phyloP scores from a whole-genome alignment of 2,329 filamentous ascomycete species.

The Nannizzia gypsea region DNA sequence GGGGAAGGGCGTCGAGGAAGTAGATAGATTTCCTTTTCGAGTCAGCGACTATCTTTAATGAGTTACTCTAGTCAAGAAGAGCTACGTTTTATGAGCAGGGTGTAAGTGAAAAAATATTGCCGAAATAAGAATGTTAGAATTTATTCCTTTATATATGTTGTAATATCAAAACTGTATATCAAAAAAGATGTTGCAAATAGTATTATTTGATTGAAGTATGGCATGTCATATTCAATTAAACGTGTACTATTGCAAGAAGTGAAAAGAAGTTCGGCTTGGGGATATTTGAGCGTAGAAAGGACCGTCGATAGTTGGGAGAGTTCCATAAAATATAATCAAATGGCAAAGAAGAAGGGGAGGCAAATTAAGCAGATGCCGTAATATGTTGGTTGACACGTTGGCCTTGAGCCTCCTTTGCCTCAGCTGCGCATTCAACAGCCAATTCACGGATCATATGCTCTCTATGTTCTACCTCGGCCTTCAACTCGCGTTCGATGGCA shows the following conservation, averaged over 20 bases:
- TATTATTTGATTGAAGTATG: neutral
- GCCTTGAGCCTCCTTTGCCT: neutral
- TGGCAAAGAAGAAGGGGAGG: neutral
- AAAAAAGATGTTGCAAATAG: neutral
- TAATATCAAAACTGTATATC: neutral
- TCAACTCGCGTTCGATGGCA: constrained; percentile 37
- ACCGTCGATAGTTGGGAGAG: neutral
- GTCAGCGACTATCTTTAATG: neutral
- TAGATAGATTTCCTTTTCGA: neutral
- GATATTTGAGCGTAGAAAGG: neutral
- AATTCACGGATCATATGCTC: constrained; percentile 10
- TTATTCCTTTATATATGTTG: neutral
- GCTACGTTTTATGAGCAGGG: neutral
- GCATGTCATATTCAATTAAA: neutral
- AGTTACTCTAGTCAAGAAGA: neutral
- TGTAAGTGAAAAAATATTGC: neutral
- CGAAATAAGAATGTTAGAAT: neutral
- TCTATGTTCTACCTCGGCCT: constrained; percentile 12
- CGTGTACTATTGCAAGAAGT: neutral
- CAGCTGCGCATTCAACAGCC: neutral
- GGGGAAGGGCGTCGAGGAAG: constrained; percentile 20
- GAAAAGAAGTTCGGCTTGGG: neutral
- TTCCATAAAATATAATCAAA: neutral
- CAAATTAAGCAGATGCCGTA: neutral
- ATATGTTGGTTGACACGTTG: neutral